These are phyloP conservation scores for Typha latifolia DNA, from an alignment of 176 grass and related monocot genomes.

Conservation along the genomic window DNA sequence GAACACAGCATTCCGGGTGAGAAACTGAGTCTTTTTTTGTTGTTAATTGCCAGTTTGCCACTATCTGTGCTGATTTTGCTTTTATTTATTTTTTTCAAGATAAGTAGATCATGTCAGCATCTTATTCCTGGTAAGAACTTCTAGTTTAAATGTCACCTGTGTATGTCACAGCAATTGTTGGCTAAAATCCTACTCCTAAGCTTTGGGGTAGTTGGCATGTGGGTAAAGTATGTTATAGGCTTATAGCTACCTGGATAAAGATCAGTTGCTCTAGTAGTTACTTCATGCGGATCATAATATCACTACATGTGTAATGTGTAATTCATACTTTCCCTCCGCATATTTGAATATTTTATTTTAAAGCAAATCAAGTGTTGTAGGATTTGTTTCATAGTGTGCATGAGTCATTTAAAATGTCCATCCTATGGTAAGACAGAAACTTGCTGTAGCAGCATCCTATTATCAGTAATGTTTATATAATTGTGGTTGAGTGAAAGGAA, in stretches of 20 bases:
- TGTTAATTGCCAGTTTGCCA: not conserved
- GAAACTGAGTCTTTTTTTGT: not conserved
- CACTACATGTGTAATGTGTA: not conserved
- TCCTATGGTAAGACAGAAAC: not conserved
- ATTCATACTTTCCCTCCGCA: not conserved
- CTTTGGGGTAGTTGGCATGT: not conserved
- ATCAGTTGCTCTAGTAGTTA: not conserved
- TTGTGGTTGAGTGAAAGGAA: not conserved
- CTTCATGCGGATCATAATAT: not conserved
- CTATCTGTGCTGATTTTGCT: not conserved
- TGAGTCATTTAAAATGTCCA: not conserved
- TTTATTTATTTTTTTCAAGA: not conserved
- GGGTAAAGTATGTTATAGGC: not conserved
- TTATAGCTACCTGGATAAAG: not conserved
- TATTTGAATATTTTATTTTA: not conserved
- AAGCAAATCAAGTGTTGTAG: not conserved
- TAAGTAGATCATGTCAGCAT: not conserved
- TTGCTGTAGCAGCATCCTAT: not conserved
- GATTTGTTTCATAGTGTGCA: not conserved
- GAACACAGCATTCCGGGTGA: conserved; percentile 73
- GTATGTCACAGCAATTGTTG: too few relatives aligned
- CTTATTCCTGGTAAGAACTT: not conserved
- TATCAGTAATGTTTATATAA: not conserved
- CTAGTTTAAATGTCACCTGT: too few relatives aligned
- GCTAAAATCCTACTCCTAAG: too few relatives aligned